These are phyloP conservation scores for Chlorella sp. DNA, from an alignment of 139 green algal species.

Conservation along the genomic window DNA sequence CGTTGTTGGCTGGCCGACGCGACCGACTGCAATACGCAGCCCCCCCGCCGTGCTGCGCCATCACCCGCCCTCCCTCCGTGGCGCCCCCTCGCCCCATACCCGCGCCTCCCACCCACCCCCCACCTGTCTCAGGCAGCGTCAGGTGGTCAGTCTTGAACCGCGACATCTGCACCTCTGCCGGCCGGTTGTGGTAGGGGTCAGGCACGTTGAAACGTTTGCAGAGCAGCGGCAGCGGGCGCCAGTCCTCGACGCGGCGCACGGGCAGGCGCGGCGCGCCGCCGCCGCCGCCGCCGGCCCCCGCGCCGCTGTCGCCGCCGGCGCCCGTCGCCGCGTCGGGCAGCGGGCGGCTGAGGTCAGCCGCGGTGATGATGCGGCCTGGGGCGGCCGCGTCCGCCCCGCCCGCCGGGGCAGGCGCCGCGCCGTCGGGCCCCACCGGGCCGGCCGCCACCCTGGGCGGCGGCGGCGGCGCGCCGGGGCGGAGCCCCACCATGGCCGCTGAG, in stretches of 20 bases:
- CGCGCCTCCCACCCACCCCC: no score
- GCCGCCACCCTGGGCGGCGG: constrained; percentile 4
- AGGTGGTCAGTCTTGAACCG: constrained; percentile 70
- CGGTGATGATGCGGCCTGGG: constrained; percentile 1
- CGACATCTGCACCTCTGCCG: constrained; percentile 41
- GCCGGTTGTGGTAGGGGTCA: constrained; percentile 75
- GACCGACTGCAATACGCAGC: no score
- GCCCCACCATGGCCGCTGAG: constrained; percentile 8
- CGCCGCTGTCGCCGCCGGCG: neutral
- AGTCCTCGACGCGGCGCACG: constrained; percentile 64
- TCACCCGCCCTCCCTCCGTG: no score
- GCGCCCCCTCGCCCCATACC: no score
- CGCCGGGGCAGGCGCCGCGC: neutral
- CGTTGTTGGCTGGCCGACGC: no score
- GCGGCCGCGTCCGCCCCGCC: neutral
- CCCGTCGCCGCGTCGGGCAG: neutral
- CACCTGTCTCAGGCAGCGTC: constrained; percentile 69
- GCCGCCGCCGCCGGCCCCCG: neutral
- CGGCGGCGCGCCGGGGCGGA: constrained; percentile 11
- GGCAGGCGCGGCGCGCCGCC: constrained; percentile 19
- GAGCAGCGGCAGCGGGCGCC: constrained; percentile 86
- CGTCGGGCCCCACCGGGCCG: constrained; percentile 1
- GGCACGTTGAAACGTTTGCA: constrained; percentile 92
- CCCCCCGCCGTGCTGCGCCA: no score
- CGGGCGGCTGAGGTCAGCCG: neutral